phyloP scores from a whole-genome alignment of 2,329 filamentous ascomycete genomes.

The Phyllosticta citrichinensis region DNA sequence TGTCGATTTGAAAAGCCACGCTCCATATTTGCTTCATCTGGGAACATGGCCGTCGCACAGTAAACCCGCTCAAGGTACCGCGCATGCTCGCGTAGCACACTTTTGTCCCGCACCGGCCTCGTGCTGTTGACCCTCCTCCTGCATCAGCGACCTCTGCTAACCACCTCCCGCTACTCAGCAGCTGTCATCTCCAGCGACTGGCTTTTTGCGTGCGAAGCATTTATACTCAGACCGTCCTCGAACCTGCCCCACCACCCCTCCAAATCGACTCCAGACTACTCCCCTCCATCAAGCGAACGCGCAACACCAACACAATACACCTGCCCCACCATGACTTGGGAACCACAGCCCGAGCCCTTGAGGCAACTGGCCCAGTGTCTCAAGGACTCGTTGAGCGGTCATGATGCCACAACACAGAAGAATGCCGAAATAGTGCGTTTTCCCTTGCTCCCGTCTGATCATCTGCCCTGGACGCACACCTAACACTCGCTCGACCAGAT shows the following conservation, averaged over 20 bases:
- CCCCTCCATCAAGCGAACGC: neutral
- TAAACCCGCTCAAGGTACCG: slow-evolving; percentile 2
- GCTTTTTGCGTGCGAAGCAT: slow-evolving; percentile 3
- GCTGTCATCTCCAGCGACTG: slow-evolving; percentile 2
- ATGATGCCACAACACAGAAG: slow-evolving; percentile 70
- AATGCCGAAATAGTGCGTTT: slow-evolving; percentile 67
- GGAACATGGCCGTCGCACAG: slow-evolving; percentile 9
- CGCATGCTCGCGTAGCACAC: neutral
- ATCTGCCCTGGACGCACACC: neutral
- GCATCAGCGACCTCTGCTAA: neutral
- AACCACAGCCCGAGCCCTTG: slow-evolving; percentile 78
- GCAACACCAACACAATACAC: slow-evolving; percentile 6
- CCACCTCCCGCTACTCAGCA: neutral
- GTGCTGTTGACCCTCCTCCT: neutral
- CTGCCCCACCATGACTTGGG: slow-evolving; percentile 65
- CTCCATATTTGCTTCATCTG: slow-evolving; percentile 4
- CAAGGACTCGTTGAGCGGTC: slow-evolving; percentile 81
- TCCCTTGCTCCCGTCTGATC: slow-evolving; percentile 3
- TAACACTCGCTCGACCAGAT: slow-evolving; percentile 51
- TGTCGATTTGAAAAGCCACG: slow-evolving; percentile 7
- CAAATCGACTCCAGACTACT: neutral
- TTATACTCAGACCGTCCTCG: slow-evolving; percentile 8
- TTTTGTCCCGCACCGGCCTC: slow-evolving; percentile 1
- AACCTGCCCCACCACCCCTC: slow-evolving; percentile 8
- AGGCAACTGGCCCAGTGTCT: slow-evolving; percentile 81